Conservation (phyloP, 2,329 filamentous ascomycete species). For the Calonectria naviculata region DNA sequence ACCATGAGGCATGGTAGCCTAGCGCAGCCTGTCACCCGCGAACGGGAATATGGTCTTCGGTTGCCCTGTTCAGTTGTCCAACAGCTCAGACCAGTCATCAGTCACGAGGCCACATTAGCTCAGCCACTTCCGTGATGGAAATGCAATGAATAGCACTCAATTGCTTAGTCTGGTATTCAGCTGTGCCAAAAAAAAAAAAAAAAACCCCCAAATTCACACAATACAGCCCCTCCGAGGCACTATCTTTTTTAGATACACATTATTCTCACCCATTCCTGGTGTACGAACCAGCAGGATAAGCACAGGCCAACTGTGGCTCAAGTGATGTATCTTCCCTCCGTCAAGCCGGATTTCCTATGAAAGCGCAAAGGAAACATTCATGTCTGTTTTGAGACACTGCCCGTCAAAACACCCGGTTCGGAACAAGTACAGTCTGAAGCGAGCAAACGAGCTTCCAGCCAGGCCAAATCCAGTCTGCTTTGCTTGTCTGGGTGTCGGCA, state of each 20-base stretch:
- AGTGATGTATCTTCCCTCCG: slow-evolving; percentile 22
- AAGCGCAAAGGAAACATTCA: background rate
- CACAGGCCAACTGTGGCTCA: slow-evolving; percentile 3
- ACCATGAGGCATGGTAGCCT: background rate
- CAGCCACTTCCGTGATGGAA: slow-evolving; percentile 17
- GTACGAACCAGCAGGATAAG: background rate
- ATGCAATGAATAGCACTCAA: slow-evolving; percentile 19
- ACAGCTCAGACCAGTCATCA: slow-evolving; percentile 2
- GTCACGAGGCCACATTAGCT: slow-evolving; percentile 11
- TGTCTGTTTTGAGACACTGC: background rate
- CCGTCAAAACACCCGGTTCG: background rate
- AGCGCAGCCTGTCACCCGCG: no score
- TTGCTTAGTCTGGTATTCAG: slow-evolving; percentile 17
- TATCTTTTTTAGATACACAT: slow-evolving; percentile 11
- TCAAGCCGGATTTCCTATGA: background rate
- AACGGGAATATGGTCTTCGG: background rate
- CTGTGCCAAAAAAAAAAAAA: slow-evolving; percentile 11
- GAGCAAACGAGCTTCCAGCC: background rate
- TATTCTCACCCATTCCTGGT: slow-evolving; percentile 3
- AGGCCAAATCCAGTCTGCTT: background rate
- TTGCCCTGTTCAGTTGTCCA: background rate
- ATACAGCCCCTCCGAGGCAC: slow-evolving; percentile 25
- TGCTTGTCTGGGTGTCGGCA: background rate
- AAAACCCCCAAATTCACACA: no score
- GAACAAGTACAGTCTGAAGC: background rate